A percentile compares a stretch with the other conserved stretches of the same genome.
These are phyloP conservation scores for Gnaphalium uliginosum DNA, from an alignment of 129 eudicot genomes.

Conservation along the genomic window DNA sequence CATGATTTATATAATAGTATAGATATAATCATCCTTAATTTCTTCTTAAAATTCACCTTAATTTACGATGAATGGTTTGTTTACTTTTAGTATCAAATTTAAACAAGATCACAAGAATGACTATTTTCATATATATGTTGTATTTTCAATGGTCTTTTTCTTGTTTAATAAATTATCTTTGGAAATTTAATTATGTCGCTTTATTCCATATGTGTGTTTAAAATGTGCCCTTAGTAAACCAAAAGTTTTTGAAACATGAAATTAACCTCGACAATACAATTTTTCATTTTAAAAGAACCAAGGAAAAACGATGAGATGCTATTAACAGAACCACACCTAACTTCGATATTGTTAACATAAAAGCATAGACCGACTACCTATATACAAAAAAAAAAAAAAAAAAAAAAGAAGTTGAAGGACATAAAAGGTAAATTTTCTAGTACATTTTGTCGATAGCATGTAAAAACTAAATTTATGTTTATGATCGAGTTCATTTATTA, in stretches of 20 bases:
- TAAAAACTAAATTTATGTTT: too few relatives aligned
- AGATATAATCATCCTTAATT: not conserved
- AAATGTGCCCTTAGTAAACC: not conserved
- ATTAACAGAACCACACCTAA: too few relatives aligned
- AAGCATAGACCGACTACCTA: too few relatives aligned
- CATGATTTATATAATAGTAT: too few relatives aligned
- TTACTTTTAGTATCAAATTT: not conserved
- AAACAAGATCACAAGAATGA: not conserved
- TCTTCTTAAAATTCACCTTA: conserved; percentile 9
- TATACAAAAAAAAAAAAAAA: too few relatives aligned
- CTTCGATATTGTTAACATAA: too few relatives aligned
- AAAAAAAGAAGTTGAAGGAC: too few relatives aligned
- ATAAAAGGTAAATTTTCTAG: too few relatives aligned
- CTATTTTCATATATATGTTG: not conserved
- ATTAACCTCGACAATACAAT: too few relatives aligned
- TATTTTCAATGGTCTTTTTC: not conserved
- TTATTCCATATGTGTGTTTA: not conserved
- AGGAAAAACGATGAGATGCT: too few relatives aligned
- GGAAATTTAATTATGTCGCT: not conserved
- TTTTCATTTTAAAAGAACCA: too few relatives aligned
- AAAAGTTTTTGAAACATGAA: not conserved
- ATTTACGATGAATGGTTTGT: not conserved
- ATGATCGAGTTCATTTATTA: not conserved
- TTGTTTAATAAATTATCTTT: not conserved
- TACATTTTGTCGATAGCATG: too few relatives aligned